A percentile compares a stretch with the other conserved stretches of the same genome.
phyloP scores from a whole-genome alignment of 306 rosid genomes.

The Trifolium fragiferum region DNA sequence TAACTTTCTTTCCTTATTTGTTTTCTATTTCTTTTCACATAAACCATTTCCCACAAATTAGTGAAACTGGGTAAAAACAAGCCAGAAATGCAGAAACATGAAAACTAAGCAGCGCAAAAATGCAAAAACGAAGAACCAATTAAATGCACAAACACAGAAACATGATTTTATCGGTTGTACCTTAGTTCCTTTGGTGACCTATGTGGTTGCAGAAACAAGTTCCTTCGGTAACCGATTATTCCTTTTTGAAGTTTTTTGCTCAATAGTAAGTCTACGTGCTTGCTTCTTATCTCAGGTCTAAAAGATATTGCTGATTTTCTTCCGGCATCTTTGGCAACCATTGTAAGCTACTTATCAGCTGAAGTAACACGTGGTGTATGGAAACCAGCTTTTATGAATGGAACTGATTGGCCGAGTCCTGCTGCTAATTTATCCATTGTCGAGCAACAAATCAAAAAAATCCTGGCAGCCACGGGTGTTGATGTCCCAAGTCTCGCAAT shows the following conservation, averaged over 20 bases:
- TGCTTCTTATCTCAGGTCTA: slow-evolving; percentile 66
- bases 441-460: slow-evolving; percentile 90
- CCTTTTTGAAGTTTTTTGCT: slow-evolving; percentile 21
- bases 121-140: background rate
- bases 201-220: background rate
- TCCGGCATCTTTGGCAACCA: slow-evolving; percentile 91
- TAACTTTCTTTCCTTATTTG: background rate
- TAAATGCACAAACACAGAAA: background rate
- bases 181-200: background rate
- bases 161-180: slow-evolving; percentile 1
- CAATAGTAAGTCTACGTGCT: slow-evolving; percentile 24
- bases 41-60: background rate
- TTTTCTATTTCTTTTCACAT: background rate
- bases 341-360: slow-evolving; percentile 89
- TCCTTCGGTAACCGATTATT: background rate
- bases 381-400: slow-evolving; percentile 97
- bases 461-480: slow-evolving; percentile 94
- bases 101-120: slow-evolving; percentile 3
- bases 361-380: slow-evolving; percentile 94
- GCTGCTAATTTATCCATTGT: slow-evolving; percentile 86
- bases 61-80: slow-evolving; percentile 3
- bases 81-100: background rate
- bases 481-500: slow-evolving; percentile 88
- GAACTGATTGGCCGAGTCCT: slow-evolving; percentile 99
- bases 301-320: slow-evolving; percentile 97